Conservation (phyloP, 441 rosid species). For the Pelargonium fulgidum region DNA sequence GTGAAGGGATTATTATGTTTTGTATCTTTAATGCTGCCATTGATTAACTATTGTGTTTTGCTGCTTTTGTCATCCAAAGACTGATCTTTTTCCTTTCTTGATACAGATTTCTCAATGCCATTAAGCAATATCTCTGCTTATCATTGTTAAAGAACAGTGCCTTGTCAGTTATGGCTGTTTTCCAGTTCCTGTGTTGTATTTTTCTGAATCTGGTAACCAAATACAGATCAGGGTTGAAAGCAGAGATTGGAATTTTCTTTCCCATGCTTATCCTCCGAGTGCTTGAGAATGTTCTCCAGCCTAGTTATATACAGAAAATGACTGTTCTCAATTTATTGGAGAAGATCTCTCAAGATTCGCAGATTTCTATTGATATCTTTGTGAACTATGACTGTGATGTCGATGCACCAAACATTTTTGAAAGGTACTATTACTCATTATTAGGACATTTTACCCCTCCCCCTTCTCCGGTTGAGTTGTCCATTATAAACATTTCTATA, state of each 20-base stretch:
- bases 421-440: slow-evolving; percentile 47
- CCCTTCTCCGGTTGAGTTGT: background rate
- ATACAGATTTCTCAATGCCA: slow-evolving; percentile 80
- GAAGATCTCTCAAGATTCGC: slow-evolving; percentile 71
- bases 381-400: slow-evolving; percentile 95
- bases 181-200: slow-evolving; percentile 93
- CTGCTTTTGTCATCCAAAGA: slow-evolving; percentile 1
- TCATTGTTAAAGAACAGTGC: slow-evolving; percentile 94
- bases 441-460: background rate
- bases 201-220: slow-evolving; percentile 64
- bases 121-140: slow-evolving; percentile 84
- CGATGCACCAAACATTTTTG: slow-evolving; percentile 91
- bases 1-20: no score
- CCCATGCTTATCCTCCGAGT: slow-evolving; percentile 96
- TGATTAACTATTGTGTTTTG: background rate
- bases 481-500: background rate
- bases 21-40: background rate
- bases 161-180: slow-evolving; percentile 87
- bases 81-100: slow-evolving; percentile 12
- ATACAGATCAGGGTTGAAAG: slow-evolving; percentile 78
- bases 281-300: slow-evolving; percentile 96
- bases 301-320: slow-evolving; percentile 97
- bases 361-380: slow-evolving; percentile 73
- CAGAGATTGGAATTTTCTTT: slow-evolving; percentile 92
- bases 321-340: slow-evolving; percentile 84